phyloP scores from a whole-genome alignment of 139 green algal species.

The Chlorella sp. region DNA sequence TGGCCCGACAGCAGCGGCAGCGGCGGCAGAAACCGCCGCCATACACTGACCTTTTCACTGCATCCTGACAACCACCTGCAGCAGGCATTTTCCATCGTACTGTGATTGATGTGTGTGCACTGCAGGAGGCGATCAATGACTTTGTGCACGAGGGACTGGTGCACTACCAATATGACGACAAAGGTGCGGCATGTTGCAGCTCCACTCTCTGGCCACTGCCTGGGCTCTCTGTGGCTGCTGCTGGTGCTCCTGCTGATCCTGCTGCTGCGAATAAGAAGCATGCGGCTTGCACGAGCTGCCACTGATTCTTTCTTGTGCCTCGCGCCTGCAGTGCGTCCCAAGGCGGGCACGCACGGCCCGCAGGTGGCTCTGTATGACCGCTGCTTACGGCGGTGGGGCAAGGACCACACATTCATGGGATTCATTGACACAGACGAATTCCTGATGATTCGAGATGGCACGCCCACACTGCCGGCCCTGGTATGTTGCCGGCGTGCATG shows the following conservation, averaged over 20 bases:
- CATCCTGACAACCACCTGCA: neutral
- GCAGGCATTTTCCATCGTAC: neutral
- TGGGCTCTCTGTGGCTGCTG: neutral
- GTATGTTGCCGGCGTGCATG: neutral
- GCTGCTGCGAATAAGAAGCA: no score
- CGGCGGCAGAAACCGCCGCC: neutral
- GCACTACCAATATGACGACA: constrained; percentile 40
- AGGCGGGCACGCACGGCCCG: constrained; percentile 43
- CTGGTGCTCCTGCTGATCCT: neutral
- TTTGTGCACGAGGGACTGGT: constrained; percentile 39
- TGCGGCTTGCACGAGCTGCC: no score
- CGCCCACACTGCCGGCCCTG: constrained; percentile 42
- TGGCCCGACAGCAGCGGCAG: neutral
- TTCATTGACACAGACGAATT: constrained; percentile 70
- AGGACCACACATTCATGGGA: constrained; percentile 52
- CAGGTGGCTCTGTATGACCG: constrained; percentile 49
- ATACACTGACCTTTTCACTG: no score
- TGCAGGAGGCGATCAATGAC: constrained; percentile 46
- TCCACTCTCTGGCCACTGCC: neutral
- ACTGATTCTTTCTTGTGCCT: neutral
- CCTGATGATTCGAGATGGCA: constrained; percentile 42
- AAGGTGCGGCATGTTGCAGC: neutral
- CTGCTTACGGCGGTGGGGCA: constrained; percentile 36
- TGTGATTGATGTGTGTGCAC: neutral
- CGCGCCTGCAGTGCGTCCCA: constrained; percentile 19